Conservation (phyloP, 2,329 filamentous ascomycete genomes). For the Colletotrichum australisinense region DNA sequence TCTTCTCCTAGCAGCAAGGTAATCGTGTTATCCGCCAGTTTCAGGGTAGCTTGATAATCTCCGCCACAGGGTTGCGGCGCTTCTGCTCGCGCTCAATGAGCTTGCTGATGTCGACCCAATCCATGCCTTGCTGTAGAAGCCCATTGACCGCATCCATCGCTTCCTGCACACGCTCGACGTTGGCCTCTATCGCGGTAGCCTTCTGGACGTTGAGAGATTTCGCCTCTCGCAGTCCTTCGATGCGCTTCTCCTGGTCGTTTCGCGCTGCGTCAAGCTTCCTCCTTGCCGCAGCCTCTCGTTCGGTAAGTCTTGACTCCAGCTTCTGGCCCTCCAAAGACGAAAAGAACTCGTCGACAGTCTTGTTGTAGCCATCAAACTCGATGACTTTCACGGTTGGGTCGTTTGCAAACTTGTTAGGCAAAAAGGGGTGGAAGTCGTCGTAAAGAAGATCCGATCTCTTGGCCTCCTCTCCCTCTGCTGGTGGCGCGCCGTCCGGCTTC, state of each 20-base stretch:
- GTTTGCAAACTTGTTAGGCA: conserved; percentile 81
- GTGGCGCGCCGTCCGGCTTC: conserved; percentile 35
- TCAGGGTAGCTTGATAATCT: conserved; percentile 89
- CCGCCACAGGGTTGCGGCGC: conserved; percentile 84
- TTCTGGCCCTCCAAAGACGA: conserved; percentile 96
- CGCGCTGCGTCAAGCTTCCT: conserved; percentile 87
- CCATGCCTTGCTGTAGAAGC: conserved; percentile 93
- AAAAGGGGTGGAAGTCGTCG: conserved; percentile 95
- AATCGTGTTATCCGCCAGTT: conserved; percentile 89
- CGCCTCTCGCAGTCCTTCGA: conserved; percentile 84
- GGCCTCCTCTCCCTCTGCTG: conserved; percentile 47
- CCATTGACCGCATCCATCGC: conserved; percentile 93
- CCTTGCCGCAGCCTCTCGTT: conserved; percentile 84
- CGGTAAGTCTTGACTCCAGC: conserved; percentile 83
- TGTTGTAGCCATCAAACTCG: conserved; percentile 87
- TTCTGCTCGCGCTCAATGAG: conserved; percentile 89
- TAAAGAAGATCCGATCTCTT: conserved; percentile 73
- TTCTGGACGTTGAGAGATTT: conserved; percentile 89
- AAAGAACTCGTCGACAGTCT: conserved; percentile 95
- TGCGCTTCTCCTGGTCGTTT: conserved; percentile 84
- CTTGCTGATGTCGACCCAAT: conserved; percentile 92
- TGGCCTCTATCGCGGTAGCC: conserved; percentile 90
- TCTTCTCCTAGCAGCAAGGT: conserved; percentile 83
- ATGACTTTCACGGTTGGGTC: conserved; percentile 76
- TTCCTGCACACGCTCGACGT: conserved; percentile 91